phyloP scores from a whole-genome alignment of 352 stramenopile species.

The Peronospora belbahrii region DNA sequence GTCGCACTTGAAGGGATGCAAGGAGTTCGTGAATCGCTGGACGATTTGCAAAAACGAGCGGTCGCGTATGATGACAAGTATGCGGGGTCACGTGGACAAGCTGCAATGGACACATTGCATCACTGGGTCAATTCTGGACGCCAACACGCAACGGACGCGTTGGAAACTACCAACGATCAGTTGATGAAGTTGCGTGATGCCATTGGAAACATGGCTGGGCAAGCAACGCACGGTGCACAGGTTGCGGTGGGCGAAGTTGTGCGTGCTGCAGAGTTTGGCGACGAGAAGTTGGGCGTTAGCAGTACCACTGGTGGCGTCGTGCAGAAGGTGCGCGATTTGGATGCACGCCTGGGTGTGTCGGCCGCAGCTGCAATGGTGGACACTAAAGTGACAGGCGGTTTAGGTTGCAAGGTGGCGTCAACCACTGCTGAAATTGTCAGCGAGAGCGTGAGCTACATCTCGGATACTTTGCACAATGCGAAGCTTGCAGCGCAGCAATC shows the following conservation, averaged over 20 bases:
- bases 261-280: constrained; percentile 38
- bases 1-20: constrained; percentile 38
- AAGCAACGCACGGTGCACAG: constrained; percentile 19
- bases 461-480: constrained; percentile 49
- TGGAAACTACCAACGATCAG: constrained; percentile 50
- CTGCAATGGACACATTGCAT: constrained; percentile 28
- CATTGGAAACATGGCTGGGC: constrained; percentile 31
- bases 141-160: constrained; percentile 46
- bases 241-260: constrained; percentile 38
- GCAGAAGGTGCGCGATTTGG: constrained; percentile 43
- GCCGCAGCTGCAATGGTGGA: constrained; percentile 51
- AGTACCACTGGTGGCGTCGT: constrained; percentile 32
- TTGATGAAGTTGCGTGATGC: constrained; percentile 36
- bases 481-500: constrained; percentile 47
- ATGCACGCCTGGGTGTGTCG: constrained; percentile 48
- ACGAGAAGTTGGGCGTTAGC: constrained; percentile 46
- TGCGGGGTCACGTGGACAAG: constrained; percentile 18
- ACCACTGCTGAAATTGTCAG: constrained; percentile 54
- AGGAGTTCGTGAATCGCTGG: constrained; percentile 35
- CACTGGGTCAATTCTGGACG: constrained; percentile 41
- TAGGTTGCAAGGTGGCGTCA: constrained; percentile 41
- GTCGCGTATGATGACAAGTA: constrained; percentile 58
- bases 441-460: constrained; percentile 60
- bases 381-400: constrained; percentile 49
- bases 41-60: constrained; percentile 31